A percentile compares a stretch with the other conserved stretches of the same genome.
These are phyloP conservation scores for Dendrobium chrysotoxum DNA, from an alignment of 106 monocot genomes.

Conservation along the genomic window DNA sequence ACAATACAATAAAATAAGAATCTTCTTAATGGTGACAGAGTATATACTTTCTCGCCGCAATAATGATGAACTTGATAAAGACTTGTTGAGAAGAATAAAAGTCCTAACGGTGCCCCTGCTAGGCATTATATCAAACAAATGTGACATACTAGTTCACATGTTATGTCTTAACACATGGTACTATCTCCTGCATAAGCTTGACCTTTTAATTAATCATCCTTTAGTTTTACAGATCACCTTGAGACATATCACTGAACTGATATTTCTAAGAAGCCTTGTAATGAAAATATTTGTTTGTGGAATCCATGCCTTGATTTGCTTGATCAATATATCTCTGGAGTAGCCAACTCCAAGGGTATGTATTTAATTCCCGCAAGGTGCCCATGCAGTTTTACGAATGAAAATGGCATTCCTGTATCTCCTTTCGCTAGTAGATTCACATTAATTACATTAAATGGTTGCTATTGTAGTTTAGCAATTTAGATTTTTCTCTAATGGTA, in stretches of 20 bases:
- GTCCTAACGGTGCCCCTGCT: conserved; percentile 39
- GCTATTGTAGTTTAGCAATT: conserved; percentile 33
- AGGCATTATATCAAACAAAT: conserved; percentile 41
- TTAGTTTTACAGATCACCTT: conserved; percentile 26
- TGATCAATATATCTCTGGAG: conserved; percentile 30
- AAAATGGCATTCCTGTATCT: neutral
- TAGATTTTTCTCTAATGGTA: conserved; percentile 28
- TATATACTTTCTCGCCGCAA: too few species aligned
- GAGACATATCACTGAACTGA: conserved; percentile 24
- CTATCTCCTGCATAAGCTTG: conserved; percentile 53
- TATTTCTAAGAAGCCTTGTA: conserved; percentile 28
- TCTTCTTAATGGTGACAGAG: too few species aligned
- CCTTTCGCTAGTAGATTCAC: conserved; percentile 3
- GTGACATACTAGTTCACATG: conserved; percentile 24
- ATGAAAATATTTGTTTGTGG: conserved; percentile 30
- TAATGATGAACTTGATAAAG: neutral
- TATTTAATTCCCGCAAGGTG: conserved; percentile 1
- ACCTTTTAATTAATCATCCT: conserved; percentile 31
- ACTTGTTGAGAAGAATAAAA: conserved; percentile 35
- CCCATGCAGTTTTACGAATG: neutral
- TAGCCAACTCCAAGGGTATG: conserved; percentile 15
- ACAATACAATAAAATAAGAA: too few species aligned
- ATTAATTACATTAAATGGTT: conserved; percentile 40
- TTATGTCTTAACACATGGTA: conserved; percentile 40
- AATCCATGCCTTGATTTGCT: conserved; percentile 41